Evolutionary conservation across 2,329 filamentous ascomycete species (phyloP), one percentile per base, ranked within the genome.

Genomic region (Moelleriella libera): DNA sequence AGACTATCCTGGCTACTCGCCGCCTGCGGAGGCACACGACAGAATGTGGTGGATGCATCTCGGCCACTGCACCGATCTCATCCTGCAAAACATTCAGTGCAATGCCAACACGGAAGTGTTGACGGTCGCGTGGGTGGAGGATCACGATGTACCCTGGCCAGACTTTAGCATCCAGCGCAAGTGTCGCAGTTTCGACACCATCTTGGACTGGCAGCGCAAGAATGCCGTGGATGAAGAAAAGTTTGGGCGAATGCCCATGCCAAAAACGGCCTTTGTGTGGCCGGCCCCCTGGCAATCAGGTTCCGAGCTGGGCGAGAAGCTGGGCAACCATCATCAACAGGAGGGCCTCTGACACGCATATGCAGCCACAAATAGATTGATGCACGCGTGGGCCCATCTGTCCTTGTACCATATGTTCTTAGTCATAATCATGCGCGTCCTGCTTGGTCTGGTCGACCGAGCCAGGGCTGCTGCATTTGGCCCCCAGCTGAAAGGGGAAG

Each of bases 11-110:
- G 40, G 40, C 8, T 41, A 41, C 40, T 11, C n/a, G 8, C 40
- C 40, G 10, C 7, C 32, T 11, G 32, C 7, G 32, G 32, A 2
- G 7, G 32, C 32, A 37, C 32, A 7, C 11, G 40, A 4, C 40
- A 9, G 14, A 6, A 4, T 11, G 8, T 41, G 40, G 40, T 41
- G 46, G 41, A 30, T 47, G 6, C 53, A 56, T 34, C 30, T 49
- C 1, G 45, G 45, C 29, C 54, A 56, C 43, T 54, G 54, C 47
- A 45, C 50, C n/a, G 34, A 53, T 32, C 45, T 50, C 8, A 32
- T 56, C 3, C 45, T 54, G 31, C 48, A 56, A 32, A 48, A 49
- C 14, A 39, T 58, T 28, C 49, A 55, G 47, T 56, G 56, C 48
- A 45, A 43, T 14, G 52, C 51, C 5, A 52, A 47, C 45, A 30